A percentile compares a stretch with the other conserved stretches of the same genome.
Conservation (phyloP, 2,329 filamentous ascomycete genomes). For the Rachicladosporium sp. region DNA sequence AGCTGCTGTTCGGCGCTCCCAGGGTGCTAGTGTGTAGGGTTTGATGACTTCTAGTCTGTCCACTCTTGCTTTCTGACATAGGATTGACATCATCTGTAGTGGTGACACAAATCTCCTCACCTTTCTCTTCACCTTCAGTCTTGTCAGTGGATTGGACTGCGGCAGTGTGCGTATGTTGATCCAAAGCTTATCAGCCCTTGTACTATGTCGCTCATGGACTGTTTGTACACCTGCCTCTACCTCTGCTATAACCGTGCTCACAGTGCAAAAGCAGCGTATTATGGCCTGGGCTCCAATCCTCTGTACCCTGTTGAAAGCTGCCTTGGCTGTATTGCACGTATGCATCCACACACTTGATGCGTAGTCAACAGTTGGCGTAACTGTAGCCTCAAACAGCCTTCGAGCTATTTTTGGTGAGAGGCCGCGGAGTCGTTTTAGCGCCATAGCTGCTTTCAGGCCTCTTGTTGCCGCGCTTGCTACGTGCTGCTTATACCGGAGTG, state of each 20-base stretch:
- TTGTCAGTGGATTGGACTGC: not conserved
- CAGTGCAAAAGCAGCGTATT: not conserved
- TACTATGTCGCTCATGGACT: not conserved
- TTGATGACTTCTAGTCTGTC: not conserved
- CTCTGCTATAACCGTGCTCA: not conserved
- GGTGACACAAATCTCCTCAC: not conserved
- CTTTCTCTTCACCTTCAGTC: no score
- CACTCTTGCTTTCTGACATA: not conserved
- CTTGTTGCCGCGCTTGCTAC: not conserved
- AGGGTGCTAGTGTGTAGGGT: not conserved
- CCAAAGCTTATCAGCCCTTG: not conserved
- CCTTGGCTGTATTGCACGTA: not conserved
- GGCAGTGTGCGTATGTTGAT: not conserved
- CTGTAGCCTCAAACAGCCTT: conserved; percentile 1
- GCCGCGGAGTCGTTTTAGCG: conserved; percentile 1
- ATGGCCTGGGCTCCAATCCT: not conserved
- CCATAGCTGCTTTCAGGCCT: conserved; percentile 2
- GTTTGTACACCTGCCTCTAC: not conserved
- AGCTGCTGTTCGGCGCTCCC: no score
- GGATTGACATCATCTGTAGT: not conserved
- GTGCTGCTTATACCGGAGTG: not conserved
- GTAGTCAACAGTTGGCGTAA: conserved; percentile 1
- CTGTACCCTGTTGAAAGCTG: not conserved
- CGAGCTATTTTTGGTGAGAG: conserved; percentile 1
- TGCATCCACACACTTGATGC: conserved; percentile 2